phyloP scores from a whole-genome alignment of 805 yeast genomes.

The Candida nonsorbophila region DNA sequence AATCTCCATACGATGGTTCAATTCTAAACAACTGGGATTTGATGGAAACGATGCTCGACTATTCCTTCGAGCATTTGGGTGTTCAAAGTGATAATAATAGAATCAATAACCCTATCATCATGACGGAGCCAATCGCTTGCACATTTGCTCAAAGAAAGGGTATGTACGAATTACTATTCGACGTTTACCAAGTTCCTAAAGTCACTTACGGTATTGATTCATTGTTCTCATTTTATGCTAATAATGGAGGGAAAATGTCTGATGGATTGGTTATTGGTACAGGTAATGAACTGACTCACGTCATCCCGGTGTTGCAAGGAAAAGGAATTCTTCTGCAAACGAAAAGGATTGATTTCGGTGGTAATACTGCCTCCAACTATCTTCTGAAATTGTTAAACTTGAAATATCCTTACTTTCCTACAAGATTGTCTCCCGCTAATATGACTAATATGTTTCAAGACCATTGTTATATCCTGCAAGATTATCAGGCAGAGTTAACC shows the following conservation, averaged over 20 bases:
- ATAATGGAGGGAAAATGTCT: conserved; percentile 31
- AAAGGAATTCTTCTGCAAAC: conserved; percentile 59
- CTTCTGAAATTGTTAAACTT: conserved; percentile 59
- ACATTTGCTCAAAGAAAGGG: conserved; percentile 65
- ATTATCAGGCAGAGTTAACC: conserved; percentile 62
- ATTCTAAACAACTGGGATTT: conserved; percentile 90
- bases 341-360: conserved; percentile 91
- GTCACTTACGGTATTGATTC: conserved; percentile 80
- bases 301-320: conserved; percentile 78
- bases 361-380: conserved; percentile 62
- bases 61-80: conserved; percentile 73
- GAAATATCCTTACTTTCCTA: conserved; percentile 90
- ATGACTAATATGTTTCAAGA: conserved; percentile 65
- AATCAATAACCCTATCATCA: conserved; percentile 72
- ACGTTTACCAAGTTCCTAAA: conserved; percentile 70
- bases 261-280: conserved; percentile 74
- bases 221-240: conserved; percentile 69
- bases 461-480: conserved; percentile 68
- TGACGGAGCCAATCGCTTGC: conserved; percentile 74
- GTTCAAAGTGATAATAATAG: conserved; percentile 43
- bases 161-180: conserved; percentile 81
- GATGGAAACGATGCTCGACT: conserved; percentile 77
- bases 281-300: conserved; percentile 76
- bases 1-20: conserved; percentile 83
- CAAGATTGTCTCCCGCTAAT: conserved; percentile 59